Evolutionary conservation across 2,329 filamentous ascomycete genomes (phyloP), one percentile per base, ranked within the genome.

Genomic region (Bipolaris bicolor): DNA sequence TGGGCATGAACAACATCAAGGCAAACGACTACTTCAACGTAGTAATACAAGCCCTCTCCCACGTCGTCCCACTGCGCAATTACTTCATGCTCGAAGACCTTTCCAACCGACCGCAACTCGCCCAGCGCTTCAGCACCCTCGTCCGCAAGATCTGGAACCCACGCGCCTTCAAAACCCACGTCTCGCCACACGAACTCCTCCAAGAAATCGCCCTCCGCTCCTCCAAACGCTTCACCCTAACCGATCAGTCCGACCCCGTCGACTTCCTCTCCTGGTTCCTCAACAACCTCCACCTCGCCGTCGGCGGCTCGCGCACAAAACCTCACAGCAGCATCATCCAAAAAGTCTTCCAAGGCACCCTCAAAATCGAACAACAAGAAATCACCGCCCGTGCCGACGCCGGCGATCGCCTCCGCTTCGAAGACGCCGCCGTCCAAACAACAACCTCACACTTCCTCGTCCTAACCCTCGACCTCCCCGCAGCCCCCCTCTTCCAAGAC

Each of bases 1-100:
- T 99, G 60, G 95, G 95, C 65, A 96, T 99, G 91, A 99, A 99
- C 83, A 99, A 99, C 79, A 97, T 99, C 83, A 99, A 99, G 78
- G 92, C 95, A 57, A 99, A 99, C 79, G 95, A 99, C 81, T 99
- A 99, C 79, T 85, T 98, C 72, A 99, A 99, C 74, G 94, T 97
- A 24, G 86, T 97, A 3, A 89, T 96, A 47, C 95, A 99, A 77
- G 89, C 93, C 6, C 84, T 99, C 36, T 89, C 94, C 2, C 95
- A 99, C 77, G 92, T 98, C 24, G 82, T 88, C 18, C 94, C 95
- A 3, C 81, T 99, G 65, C 88, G 95, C 33, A 97, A 98, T 75
- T 98, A 88, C 79, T 88, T 98, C 73, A 87, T 99, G 70, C 85
- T 98, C 1, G 91, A 97, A 72, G 86, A 96, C 66, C 88, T 97